Percentiles rank a stretch among this genome's conserved stretches.
Conservation (phyloP, 2,329 filamentous ascomycete genomes). For the Aspergillus hortae region DNA sequence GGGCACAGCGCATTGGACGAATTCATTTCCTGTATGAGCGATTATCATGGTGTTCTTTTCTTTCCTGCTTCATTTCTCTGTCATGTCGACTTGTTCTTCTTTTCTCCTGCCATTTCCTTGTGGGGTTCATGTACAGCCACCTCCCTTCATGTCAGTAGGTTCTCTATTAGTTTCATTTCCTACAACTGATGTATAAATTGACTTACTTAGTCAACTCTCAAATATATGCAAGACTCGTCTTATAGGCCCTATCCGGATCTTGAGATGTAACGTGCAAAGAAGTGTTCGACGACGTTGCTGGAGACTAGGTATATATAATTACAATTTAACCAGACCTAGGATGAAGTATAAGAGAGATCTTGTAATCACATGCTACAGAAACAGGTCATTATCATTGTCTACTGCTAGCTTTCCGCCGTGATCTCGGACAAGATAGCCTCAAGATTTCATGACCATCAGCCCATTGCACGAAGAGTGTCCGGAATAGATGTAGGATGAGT, state of each 20-base stretch:
- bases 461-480: constrained; percentile 1
- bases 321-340: background rate
- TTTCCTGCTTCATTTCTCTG: background rate
- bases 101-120: background rate
- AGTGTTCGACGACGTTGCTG: too few species aligned
- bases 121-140: background rate
- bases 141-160: background rate
- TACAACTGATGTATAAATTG: background rate
- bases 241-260: too few species aligned
- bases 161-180: background rate
- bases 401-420: constrained; percentile 11
- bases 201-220: background rate
- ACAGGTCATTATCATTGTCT: constrained; percentile 15
- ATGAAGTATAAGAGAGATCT: background rate
- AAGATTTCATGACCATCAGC: constrained; percentile 8
- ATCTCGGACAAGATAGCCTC: constrained; percentile 9
- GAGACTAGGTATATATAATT: too few species aligned
- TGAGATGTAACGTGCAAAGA: too few species aligned
- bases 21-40: background rate
- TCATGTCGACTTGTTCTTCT: background rate
- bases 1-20: constrained; percentile 1
- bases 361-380: background rate
- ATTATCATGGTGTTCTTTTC: background rate
- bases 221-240: too few species aligned
- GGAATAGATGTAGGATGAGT: constrained; percentile 11